Conservation (phyloP, 257 asterid genomes). For the Lavandula angustifolia region DNA sequence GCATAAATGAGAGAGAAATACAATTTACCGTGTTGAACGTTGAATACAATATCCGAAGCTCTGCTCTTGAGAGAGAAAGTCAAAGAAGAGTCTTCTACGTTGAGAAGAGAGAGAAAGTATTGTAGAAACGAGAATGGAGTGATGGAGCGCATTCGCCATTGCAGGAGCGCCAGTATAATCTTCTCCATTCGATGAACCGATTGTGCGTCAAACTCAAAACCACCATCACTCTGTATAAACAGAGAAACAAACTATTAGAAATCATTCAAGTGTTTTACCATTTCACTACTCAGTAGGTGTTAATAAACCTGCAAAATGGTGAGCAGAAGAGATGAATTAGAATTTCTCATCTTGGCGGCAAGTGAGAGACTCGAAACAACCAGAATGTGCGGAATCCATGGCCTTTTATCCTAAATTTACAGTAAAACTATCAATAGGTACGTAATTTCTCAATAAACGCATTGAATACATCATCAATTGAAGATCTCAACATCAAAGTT, state of each 20-base stretch:
- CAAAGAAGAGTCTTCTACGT: constrained; percentile 35
- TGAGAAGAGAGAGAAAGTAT: constrained; percentile 40
- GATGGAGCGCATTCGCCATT: constrained; percentile 62
- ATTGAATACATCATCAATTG: neutral
- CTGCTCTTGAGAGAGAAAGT: constrained; percentile 38
- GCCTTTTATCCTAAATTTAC: constrained; percentile 44
- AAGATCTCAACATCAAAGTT: constrained; percentile 5
- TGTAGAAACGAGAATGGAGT: constrained; percentile 66
- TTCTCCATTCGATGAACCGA: constrained; percentile 58
- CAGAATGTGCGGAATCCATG: constrained; percentile 55
- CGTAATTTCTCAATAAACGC: constrained; percentile 12
- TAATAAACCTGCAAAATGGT: constrained; percentile 45
- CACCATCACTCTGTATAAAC: constrained; percentile 48
- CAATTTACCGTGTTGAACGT: constrained; percentile 44
- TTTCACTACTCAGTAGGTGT: too few species aligned
- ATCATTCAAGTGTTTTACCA: too few species aligned
- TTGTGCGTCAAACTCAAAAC: constrained; percentile 39
- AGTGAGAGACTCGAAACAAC: constrained; percentile 57
- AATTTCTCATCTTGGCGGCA: constrained; percentile 59
- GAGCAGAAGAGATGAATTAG: constrained; percentile 36
- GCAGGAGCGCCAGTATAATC: constrained; percentile 46
- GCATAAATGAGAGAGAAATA: neutral
- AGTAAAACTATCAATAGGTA: neutral
- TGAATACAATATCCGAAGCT: constrained; percentile 49
- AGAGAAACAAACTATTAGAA: too few species aligned